phyloP scores from a whole-genome alignment of 2,329 filamentous ascomycete genomes.

The Cladosporium cucumerinum region DNA sequence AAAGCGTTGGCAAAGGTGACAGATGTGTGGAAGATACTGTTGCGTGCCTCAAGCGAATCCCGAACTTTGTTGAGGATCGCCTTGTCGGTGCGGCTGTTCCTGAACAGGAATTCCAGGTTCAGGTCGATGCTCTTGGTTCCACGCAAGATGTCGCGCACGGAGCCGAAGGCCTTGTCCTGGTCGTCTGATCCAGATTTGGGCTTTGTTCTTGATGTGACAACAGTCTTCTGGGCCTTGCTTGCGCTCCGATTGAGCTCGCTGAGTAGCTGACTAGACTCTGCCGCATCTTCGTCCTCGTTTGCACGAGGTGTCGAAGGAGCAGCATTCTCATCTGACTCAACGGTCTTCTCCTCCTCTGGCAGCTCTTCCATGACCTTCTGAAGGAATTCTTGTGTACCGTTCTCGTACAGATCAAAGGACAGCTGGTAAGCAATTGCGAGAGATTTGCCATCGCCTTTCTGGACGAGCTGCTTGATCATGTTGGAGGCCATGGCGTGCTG shows the following conservation, averaged over 20 bases:
- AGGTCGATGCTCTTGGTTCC: constrained; percentile 92
- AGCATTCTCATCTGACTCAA: constrained; percentile 38
- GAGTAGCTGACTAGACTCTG: constrained; percentile 58
- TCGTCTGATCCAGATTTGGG: constrained; percentile 46
- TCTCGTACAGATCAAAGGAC: constrained; percentile 96
- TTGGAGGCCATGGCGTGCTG: constrained; percentile 85
- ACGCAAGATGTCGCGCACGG: constrained; percentile 64
- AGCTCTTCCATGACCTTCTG: constrained; percentile 82
- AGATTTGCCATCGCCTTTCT: constrained; percentile 72
- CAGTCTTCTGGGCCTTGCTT: constrained; percentile 51
- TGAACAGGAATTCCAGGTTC: constrained; percentile 93
- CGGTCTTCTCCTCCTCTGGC: constrained; percentile 52
- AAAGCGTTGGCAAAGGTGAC: constrained; percentile 98
- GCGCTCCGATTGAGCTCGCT: constrained; percentile 54
- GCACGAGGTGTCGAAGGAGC: constrained; percentile 32
- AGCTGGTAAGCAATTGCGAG: constrained; percentile 92
- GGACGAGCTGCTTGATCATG: constrained; percentile 78
- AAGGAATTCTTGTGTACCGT: constrained; percentile 95
- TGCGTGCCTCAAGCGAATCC: constrained; percentile 90
- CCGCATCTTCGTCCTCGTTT: constrained; percentile 45
- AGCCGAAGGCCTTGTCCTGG: constrained; percentile 53
- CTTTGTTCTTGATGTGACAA: constrained; percentile 43
- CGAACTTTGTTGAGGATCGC: constrained; percentile 93
- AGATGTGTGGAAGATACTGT: constrained; percentile 97
- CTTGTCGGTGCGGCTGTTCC: constrained; percentile 89